Conservation (phyloP, 768 basidiomycete genomes). For the Collybia sordida region DNA sequence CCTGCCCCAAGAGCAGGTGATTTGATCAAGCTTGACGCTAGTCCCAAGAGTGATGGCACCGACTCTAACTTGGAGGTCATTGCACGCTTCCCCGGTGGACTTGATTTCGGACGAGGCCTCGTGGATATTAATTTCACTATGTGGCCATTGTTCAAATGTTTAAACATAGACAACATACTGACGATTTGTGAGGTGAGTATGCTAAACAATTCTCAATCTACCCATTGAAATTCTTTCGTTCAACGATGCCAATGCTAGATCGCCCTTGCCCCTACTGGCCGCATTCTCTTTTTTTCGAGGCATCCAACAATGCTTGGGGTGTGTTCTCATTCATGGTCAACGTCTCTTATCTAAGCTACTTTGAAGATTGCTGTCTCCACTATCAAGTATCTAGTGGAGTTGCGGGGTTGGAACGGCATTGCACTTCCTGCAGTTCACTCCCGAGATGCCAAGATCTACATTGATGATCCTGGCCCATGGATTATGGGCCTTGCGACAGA, state of each 20-base stretch:
- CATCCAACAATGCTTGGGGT: slow-evolving; percentile 92
- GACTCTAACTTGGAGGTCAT: slow-evolving; percentile 74
- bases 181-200: slow-evolving; percentile 87
- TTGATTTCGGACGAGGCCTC: slow-evolving; percentile 88
- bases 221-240: slow-evolving; percentile 65
- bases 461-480: slow-evolving; percentile 97
- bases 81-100: slow-evolving; percentile 88
- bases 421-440: slow-evolving; percentile 81
- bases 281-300: slow-evolving; percentile 83
- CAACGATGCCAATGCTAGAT: slow-evolving; percentile 42
- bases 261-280: slow-evolving; percentile 83
- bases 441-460: slow-evolving; percentile 89
- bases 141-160: slow-evolving; percentile 93
- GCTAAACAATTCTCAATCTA: background rate
- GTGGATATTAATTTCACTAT: slow-evolving; percentile 95
- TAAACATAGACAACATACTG: slow-evolving; percentile 92
- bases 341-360: slow-evolving; percentile 5
- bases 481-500: slow-evolving; percentile 90
- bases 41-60: slow-evolving; percentile 55
- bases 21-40: slow-evolving; percentile 82
- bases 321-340: too few relatives aligned
- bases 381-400: slow-evolving; percentile 87
- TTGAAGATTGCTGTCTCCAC: slow-evolving; percentile 82
- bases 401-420: slow-evolving; percentile 92
- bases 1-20: slow-evolving; percentile 88